Evolutionary conservation across 768 basidiomycete species (phyloP).

Genomic region (Pulveroboletus sp.): DNA sequence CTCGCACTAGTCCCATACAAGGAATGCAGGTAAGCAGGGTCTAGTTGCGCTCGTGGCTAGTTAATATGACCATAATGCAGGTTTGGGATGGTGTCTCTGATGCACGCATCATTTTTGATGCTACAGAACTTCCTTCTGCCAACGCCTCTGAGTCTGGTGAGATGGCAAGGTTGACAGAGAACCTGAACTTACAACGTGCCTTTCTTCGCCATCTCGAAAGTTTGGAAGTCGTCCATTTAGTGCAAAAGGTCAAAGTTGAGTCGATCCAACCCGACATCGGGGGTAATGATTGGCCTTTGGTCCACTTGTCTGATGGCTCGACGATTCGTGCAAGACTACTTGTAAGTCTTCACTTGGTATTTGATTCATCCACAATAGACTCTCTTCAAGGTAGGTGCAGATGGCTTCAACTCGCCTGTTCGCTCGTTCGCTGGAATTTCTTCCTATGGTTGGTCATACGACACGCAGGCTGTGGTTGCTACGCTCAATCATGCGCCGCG

Average conservation of each 20-base stretch:
- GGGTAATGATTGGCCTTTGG: conserved; percentile 70
- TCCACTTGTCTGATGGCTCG: conserved; percentile 66
- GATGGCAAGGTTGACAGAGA: conserved; percentile 89
- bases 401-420: conserved; percentile 93
- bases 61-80: conserved; percentile 32
- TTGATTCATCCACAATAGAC: background rate
- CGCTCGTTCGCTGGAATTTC: conserved; percentile 79
- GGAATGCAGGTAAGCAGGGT: conserved; percentile 70
- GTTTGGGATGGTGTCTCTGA: conserved; percentile 92
- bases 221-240: conserved; percentile 50
- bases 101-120: conserved; percentile 68
- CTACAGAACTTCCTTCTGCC: conserved; percentile 38
- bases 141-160: conserved; percentile 30
- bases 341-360: conserved; percentile 38
- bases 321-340: conserved; percentile 69
- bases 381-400: conserved; percentile 74
- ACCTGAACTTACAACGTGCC: conserved; percentile 86
- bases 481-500: conserved; percentile 75
- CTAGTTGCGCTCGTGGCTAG: background rate
- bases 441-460: conserved; percentile 89
- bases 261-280: conserved; percentile 50
- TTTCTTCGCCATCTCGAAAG: conserved; percentile 61
- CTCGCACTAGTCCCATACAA: conserved; percentile 67
- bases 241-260: conserved; percentile 72
- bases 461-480: conserved; percentile 85